Base-by-base conservation (phyloP, 805 yeast genomes). In the Ogataea henricii region DNA sequence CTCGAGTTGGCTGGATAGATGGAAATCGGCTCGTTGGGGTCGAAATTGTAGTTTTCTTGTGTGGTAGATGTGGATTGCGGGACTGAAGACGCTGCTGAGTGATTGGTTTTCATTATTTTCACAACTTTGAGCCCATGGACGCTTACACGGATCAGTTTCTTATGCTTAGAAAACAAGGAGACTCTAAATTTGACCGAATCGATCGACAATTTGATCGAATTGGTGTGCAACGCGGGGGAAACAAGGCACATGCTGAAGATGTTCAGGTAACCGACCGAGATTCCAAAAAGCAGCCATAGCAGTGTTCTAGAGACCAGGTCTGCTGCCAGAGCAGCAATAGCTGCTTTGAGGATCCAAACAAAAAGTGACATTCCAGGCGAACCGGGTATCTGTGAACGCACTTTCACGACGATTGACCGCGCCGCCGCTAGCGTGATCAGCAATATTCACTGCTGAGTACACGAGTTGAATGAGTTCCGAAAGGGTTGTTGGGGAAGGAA, bases 221-320 rank as follows among this genome's bases (percentile, higher is more conserved):
- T 49, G 3, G 44, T 47, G 1, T 46, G 40, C 18, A 57, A 32
- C 0, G 47, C 49, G 5, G 64, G 22, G 4, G 52, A 45, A 37
- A 48, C 43, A 6, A 65, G 22, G 32, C 55, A 55, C 46, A 62
- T 45, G 10, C 54, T 46, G 23, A 68, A 59, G 0, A 66, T 62
- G 39, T 68, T 64, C 40, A 67, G 36, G 33, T 52, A 53, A 4
- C 66, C 64, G 12, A 66, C 52, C 8, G 58, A 52, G 4, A 68
- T 40, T 0, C 71, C 70, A 33, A 63, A 53, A 1, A 41, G 25
- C 29, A 45, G 16, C 36, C 34, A 29, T 2, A 47, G 25, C 20
- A 50, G 23, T 12, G 13, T 18, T 22, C 40, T 27, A 13, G 22
- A 17, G 17, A 36, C 32, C 10, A 50, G 35, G 17, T 34, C 36